Evolutionary conservation across 2,329 filamentous ascomycete species (phyloP).

Genomic region (Aureobasidium lini): DNA sequence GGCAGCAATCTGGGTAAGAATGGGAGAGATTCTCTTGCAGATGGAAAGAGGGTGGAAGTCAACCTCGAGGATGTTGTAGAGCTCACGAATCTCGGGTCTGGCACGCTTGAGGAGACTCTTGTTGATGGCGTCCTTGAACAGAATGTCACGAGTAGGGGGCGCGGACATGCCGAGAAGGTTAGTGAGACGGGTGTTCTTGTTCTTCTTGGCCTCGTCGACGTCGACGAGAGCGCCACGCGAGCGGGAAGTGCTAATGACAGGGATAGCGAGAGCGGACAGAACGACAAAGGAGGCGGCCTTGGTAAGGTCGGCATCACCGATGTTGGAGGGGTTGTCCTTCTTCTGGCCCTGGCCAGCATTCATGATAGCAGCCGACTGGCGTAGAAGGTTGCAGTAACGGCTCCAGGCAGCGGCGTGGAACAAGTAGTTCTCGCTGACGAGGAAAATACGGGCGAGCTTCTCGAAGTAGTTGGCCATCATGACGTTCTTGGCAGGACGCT

Average conservation of each 20-base stretch:
- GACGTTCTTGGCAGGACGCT: constrained; percentile 94
- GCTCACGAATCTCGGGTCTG: constrained; percentile 86
- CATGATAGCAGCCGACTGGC: constrained; percentile 77
- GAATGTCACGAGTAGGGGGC: constrained; percentile 75
- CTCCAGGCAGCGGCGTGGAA: constrained; percentile 99
- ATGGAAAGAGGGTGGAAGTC: constrained; percentile 99
- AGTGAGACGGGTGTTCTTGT: constrained; percentile 95
- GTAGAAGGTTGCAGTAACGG: constrained; percentile 92
- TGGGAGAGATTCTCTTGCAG: constrained; percentile 97
- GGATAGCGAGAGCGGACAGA: constrained; percentile 90
- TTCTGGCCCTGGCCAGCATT: constrained; percentile 82
- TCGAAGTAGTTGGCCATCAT: constrained; percentile 99
- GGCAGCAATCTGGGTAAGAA: constrained; percentile 83
- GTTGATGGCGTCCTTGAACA: constrained; percentile 93
- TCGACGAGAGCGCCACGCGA: constrained; percentile 94
- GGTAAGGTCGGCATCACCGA: constrained; percentile 82
- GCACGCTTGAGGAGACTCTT: constrained; percentile 91
- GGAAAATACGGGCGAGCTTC: constrained; percentile 96
- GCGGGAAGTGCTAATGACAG: constrained; percentile 95
- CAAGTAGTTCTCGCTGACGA: constrained; percentile 98
- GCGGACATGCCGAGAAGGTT: constrained; percentile 91
- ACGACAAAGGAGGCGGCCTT: constrained; percentile 94
- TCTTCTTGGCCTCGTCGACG: constrained; percentile 94
- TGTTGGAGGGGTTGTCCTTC: constrained; percentile 78
- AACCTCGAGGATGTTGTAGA: constrained; percentile 98